phyloP scores from a whole-genome alignment of 768 basidiomycete species.

The Lenzites betulinus region DNA sequence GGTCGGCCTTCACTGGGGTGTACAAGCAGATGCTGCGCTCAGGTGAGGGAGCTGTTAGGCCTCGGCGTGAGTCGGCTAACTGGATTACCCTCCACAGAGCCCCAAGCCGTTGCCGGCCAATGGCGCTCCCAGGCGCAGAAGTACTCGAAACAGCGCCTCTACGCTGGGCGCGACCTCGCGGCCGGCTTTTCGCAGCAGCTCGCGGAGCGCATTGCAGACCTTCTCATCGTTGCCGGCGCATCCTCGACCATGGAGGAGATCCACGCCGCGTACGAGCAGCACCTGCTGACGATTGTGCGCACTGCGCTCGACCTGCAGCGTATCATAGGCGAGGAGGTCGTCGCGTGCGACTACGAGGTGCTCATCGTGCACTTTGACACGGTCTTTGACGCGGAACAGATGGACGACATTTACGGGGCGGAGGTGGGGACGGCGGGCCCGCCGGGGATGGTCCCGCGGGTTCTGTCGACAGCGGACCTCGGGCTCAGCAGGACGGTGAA shows the following conservation, averaged over 20 bases:
- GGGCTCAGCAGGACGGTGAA: slow-evolving; percentile 37
- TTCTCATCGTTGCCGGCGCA: slow-evolving; percentile 17
- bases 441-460: slow-evolving; percentile 22
- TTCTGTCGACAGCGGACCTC: slow-evolving; percentile 41
- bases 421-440: slow-evolving; percentile 16
- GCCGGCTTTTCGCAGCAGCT: slow-evolving; percentile 22
- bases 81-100: slow-evolving; percentile 2
- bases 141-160: slow-evolving; percentile 24
- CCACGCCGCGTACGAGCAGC: slow-evolving; percentile 5
- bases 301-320: slow-evolving; percentile 21
- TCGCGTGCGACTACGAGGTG: slow-evolving; percentile 19
- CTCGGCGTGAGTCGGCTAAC: neutral
- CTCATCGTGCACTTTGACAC: slow-evolving; percentile 14
- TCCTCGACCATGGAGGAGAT: slow-evolving; percentile 2
- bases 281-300: slow-evolving; percentile 17
- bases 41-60: slow-evolving; percentile 9
- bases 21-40: slow-evolving; percentile 23
- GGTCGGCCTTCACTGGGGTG: slow-evolving; percentile 18
- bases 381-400: slow-evolving; percentile 10
- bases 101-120: slow-evolving; percentile 16
- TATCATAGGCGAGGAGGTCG: slow-evolving; percentile 20
- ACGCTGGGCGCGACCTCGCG: slow-evolving; percentile 24
- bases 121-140: slow-evolving; percentile 24
- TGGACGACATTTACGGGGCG: slow-evolving; percentile 22
- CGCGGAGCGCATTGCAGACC: slow-evolving; percentile 23